Evolutionary conservation across 1,139 yeast genomes (phyloP).

Genomic region (Candida pseudoviswanathii): DNA sequence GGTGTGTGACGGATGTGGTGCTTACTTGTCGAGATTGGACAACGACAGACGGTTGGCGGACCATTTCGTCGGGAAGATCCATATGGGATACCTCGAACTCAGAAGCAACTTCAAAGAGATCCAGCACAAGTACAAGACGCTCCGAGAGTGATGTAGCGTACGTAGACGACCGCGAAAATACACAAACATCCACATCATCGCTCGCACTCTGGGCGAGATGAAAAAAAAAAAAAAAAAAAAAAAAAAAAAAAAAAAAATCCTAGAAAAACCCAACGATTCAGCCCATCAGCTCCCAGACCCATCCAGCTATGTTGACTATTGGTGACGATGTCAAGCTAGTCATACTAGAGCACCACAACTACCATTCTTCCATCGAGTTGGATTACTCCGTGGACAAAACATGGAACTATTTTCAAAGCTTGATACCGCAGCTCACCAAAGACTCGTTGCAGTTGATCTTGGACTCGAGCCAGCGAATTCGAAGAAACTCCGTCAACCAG

Average conservation of each 20-base stretch:
- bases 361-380: constrained; percentile 11
- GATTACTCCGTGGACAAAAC: constrained; percentile 10
- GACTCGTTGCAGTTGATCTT: constrained; percentile 7
- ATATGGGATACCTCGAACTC: constrained; percentile 78
- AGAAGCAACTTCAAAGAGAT: constrained; percentile 61
- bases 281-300: no score
- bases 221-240: no score
- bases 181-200: no score
- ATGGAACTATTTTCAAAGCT: constrained; percentile 11
- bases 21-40: constrained; percentile 82
- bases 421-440: constrained; percentile 11
- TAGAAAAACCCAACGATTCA: no score
- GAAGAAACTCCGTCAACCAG: constrained; percentile 4
- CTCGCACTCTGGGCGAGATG: no score
- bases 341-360: constrained; percentile 14
- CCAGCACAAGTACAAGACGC: constrained; percentile 23
- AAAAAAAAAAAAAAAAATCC: no score
- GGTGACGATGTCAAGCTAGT: constrained; percentile 14
- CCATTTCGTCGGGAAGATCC: constrained; percentile 88
- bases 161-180: no score
- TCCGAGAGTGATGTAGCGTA: no score
- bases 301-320: constrained; percentile 8
- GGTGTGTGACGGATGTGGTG: constrained; percentile 91
- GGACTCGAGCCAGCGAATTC: constrained; percentile 6
- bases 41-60: constrained; percentile 89